These are phyloP conservation scores for Globisporangium okanoganense DNA, from an alignment of 352 stramenopile genomes.

Conservation along the genomic window DNA sequence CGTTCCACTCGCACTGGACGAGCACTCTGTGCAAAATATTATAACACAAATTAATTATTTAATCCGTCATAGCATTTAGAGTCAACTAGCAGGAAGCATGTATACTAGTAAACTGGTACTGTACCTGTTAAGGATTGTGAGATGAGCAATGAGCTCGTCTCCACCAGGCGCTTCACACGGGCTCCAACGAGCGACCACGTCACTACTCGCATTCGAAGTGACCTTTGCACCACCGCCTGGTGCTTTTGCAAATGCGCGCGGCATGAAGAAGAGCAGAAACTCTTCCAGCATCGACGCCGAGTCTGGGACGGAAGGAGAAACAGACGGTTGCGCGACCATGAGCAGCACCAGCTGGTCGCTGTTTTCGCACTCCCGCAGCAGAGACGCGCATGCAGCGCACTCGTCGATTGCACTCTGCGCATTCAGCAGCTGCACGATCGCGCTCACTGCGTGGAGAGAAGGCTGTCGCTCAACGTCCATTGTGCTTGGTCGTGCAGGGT, in stretches of 20 bases:
- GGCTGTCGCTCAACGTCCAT: too few species aligned
- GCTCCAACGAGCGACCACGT: constrained; percentile 12
- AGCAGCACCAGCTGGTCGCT: background rate
- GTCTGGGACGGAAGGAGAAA: too few species aligned
- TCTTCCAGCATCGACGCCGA: constrained; percentile 24
- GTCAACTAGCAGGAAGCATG: background rate
- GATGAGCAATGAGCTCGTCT: background rate
- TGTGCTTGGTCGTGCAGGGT: background rate
- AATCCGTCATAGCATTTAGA: background rate
- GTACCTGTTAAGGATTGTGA: background rate
- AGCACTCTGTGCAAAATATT: constrained; percentile 4
- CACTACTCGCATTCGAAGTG: background rate
- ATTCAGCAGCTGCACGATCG: background rate
- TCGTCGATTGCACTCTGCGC: background rate
- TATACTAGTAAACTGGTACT: too few species aligned
- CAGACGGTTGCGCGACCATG: background rate
- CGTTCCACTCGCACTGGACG: constrained; percentile 20
- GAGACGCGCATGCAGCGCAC: background rate
- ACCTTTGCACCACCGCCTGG: background rate
- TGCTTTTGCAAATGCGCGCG: constrained; percentile 17
- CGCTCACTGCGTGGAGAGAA: background rate
- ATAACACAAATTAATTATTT: background rate
- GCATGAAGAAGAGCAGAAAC: constrained; percentile 24
- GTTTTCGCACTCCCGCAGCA: background rate
- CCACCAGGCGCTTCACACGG: background rate